Evolutionary conservation across 345 rosid species (phyloP).

Genomic region (Hibiscus mutabilis): DNA sequence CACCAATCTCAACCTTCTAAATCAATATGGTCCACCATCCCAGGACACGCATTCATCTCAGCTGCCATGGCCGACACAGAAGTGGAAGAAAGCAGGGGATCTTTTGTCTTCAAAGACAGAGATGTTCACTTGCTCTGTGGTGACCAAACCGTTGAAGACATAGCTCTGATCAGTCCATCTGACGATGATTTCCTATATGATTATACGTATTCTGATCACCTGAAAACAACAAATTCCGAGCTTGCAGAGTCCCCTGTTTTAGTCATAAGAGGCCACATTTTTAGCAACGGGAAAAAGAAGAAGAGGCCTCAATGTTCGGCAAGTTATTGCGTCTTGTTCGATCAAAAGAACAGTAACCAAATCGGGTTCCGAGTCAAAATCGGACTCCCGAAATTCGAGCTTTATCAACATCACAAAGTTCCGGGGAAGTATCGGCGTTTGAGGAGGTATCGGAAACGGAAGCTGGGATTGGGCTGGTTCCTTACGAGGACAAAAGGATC

Average conservation of each 20-base stretch:
- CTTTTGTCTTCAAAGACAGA: conserved; percentile 39
- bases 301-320: conserved; percentile 16
- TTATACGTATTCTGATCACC: conserved; percentile 12
- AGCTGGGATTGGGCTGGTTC: conserved; percentile 28
- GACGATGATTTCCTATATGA: conserved; percentile 19
- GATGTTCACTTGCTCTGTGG: conserved; percentile 30
- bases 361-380: conserved; percentile 42
- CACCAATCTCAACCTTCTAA: conserved; percentile 37
- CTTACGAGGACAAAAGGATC: conserved; percentile 31
- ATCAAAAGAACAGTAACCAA: conserved; percentile 39
- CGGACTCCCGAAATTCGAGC: conserved; percentile 26
- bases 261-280: conserved; percentile 40
- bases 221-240: conserved; percentile 5
- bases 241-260: conserved; percentile 26
- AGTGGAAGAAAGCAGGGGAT: conserved; percentile 70
- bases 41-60: conserved; percentile 52
- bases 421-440: conserved; percentile 19
- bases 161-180: conserved; percentile 23
- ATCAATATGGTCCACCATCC: conserved; percentile 48
- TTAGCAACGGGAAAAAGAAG: conserved; percentile 25
- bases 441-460: conserved; percentile 29
- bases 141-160: conserved; percentile 48
- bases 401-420: background rate
- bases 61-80: conserved; percentile 50
- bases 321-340: conserved; percentile 44